Evolutionary conservation across 2,329 filamentous ascomycete genomes (phyloP).

Genomic region (Shiraia bambusicola): DNA sequence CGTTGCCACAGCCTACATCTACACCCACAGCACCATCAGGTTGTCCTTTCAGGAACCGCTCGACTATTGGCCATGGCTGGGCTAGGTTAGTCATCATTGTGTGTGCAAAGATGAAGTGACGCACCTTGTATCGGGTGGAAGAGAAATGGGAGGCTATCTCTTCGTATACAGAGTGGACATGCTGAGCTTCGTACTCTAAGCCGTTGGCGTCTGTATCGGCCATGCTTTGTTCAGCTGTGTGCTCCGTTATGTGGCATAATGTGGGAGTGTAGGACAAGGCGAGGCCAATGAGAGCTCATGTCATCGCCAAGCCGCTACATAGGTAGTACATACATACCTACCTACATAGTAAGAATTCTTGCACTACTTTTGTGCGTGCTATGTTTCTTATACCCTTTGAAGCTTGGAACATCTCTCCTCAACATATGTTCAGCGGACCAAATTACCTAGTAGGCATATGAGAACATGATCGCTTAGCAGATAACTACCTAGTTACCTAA

Average conservation of each 20-base stretch:
- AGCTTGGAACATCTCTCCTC: too few species aligned
- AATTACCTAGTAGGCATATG: too few species aligned
- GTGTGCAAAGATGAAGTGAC: constrained; percentile 13
- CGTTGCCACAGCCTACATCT: constrained; percentile 94
- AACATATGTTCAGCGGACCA: too few species aligned
- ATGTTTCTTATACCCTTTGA: too few species aligned
- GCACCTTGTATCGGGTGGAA: constrained; percentile 70
- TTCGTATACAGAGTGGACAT: constrained; percentile 92
- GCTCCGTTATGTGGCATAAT: not conserved
- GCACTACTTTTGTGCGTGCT: too few species aligned
- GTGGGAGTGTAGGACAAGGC: too few species aligned
- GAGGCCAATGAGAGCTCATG: too few species aligned
- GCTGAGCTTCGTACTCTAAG: constrained; percentile 73
- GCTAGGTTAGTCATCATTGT: constrained; percentile 19
- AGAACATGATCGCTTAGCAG: too few species aligned
- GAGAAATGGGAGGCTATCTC: constrained; percentile 84
- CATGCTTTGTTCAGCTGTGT: constrained; percentile 11
- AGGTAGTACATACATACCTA: too few species aligned
- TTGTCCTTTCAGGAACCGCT: constrained; percentile 70
- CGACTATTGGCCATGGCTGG: constrained; percentile 88
- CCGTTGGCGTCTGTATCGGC: constrained; percentile 35
- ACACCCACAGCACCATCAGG: constrained; percentile 74
- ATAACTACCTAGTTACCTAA: too few species aligned
- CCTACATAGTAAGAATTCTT: too few species aligned
- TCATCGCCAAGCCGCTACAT: too few species aligned